Percentiles rank a stretch among this genome's conserved stretches.
These are phyloP conservation scores for Chaetothyriales sp. DNA, from an alignment of 2,329 filamentous ascomycete genomes.

Conservation along the genomic window DNA sequence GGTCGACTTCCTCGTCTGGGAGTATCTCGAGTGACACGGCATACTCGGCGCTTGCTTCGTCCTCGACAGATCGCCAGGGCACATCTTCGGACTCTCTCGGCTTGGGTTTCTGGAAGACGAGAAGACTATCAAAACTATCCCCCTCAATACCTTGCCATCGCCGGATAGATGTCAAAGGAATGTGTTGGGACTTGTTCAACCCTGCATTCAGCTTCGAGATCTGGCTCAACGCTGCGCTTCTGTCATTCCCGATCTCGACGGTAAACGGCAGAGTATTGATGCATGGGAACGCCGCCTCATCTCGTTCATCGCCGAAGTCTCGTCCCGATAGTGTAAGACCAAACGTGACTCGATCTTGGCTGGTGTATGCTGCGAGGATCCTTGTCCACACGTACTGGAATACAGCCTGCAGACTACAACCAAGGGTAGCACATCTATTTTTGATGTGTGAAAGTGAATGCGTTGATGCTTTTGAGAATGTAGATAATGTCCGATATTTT, in stretches of 20 bases:
- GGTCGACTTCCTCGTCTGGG: slow-evolving; percentile 30
- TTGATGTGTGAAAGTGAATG: slow-evolving; percentile 37
- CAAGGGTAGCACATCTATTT: slow-evolving; percentile 39
- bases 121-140: slow-evolving; percentile 67
- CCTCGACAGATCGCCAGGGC: slow-evolving; percentile 49
- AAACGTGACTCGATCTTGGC: slow-evolving; percentile 61
- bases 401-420: slow-evolving; percentile 62
- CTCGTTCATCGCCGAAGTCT: slow-evolving; percentile 43
- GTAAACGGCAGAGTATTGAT: slow-evolving; percentile 67
- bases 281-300: slow-evolving; percentile 56
- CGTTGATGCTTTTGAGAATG: background rate
- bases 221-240: slow-evolving; percentile 42
- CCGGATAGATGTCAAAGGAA: slow-evolving; percentile 58
- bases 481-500: slow-evolving; percentile 17
- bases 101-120: slow-evolving; percentile 61
- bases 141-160: slow-evolving; percentile 52
- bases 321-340: slow-evolving; percentile 70
- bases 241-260: slow-evolving; percentile 41
- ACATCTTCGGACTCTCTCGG: slow-evolving; percentile 12
- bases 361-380: slow-evolving; percentile 61
- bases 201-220: slow-evolving; percentile 54
- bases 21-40: slow-evolving; percentile 69
- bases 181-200: slow-evolving; percentile 57
- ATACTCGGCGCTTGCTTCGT: slow-evolving; percentile 49
- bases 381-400: slow-evolving; percentile 68